Percentiles rank a stretch among this genome's conserved stretches.
These are phyloP conservation scores for Sordariomycetes sp. DNA, from an alignment of 2,329 filamentous ascomycete species.

Conservation along the genomic window DNA sequence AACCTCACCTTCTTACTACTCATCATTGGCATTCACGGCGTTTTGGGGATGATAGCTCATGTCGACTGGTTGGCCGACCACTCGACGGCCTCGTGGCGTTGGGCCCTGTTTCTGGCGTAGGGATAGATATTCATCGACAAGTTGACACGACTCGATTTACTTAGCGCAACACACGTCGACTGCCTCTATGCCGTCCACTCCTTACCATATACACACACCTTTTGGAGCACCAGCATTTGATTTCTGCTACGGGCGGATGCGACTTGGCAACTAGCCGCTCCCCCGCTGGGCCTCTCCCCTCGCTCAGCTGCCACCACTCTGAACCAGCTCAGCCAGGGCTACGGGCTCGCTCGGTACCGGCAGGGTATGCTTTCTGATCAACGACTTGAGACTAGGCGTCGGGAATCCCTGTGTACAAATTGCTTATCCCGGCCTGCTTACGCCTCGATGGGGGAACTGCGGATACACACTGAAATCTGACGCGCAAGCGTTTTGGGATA, in stretches of 20 bases:
- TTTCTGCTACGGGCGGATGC: background rate
- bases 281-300: background rate
- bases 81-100: slow-evolving; percentile 26
- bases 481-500: background rate
- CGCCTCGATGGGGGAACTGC: background rate
- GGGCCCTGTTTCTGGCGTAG: slow-evolving; percentile 24
- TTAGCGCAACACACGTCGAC: slow-evolving; percentile 12
- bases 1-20: slow-evolving; percentile 8
- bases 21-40: slow-evolving; percentile 30
- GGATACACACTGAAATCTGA: background rate
- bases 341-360: no score
- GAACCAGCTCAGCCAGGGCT: background rate
- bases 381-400: no score
- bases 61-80: slow-evolving; percentile 22
- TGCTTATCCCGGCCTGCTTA: background rate
- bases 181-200: slow-evolving; percentile 29
- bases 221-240: background rate
- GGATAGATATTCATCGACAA: slow-evolving; percentile 17
- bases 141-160: slow-evolving; percentile 9
- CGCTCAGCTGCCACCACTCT: background rate
- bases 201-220: slow-evolving; percentile 14
- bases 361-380: no score
- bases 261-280: background rate
- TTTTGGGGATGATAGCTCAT: slow-evolving; percentile 29
- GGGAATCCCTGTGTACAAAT: no score